These are phyloP conservation scores for Ricinus communis DNA, from an alignment of 345 rosid genomes.

Conservation along the genomic window DNA sequence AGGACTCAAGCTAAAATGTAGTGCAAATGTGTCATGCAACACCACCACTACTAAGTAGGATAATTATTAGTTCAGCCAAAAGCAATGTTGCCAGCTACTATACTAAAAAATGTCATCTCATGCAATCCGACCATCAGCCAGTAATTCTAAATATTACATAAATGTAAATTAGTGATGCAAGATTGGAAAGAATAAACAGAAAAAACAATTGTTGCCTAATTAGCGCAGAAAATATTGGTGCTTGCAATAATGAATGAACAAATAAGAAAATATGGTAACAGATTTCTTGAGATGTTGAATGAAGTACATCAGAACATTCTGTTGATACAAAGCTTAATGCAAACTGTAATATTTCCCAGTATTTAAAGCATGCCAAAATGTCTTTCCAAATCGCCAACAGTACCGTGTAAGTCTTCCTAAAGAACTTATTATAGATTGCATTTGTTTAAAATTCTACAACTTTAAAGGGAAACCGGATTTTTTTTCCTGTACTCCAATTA, in stretches of 20 bases:
- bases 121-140: not conserved
- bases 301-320: not conserved
- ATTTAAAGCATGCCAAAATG: too few relatives aligned
- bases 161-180: not conserved
- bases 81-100: not conserved
- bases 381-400: not conserved
- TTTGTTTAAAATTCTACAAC: too few relatives aligned
- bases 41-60: not conserved
- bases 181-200: not conserved
- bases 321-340: not conserved
- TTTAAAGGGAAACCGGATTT: too few relatives aligned
- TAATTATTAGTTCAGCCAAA: not conserved
- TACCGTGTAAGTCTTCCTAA: too few relatives aligned
- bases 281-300: not conserved
- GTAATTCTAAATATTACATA: not conserved
- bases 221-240: not conserved
- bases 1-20: constrained; percentile 10
- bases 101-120: not conserved
- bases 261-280: too few relatives aligned
- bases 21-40: not conserved
- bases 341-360: too few relatives aligned
- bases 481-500: too few relatives aligned
- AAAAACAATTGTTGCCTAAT: too few relatives aligned
- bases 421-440: too few relatives aligned
- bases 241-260: too few relatives aligned